phyloP scores from a whole-genome alignment of 1,139 yeast species.

The Kurtzmaniella natalensis region DNA sequence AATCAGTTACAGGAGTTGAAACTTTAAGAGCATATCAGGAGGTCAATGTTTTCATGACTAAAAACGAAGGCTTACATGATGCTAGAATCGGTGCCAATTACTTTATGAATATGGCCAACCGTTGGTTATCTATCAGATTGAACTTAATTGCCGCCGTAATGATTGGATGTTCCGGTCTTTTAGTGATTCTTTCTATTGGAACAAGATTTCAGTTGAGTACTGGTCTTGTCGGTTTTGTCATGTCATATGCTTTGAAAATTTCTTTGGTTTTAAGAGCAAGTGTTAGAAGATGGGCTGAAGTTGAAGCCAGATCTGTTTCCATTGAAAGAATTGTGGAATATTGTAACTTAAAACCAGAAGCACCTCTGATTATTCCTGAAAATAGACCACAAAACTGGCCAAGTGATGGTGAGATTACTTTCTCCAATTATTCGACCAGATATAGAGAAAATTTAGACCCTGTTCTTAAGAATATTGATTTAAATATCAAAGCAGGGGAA shows the following conservation, averaged over 20 bases:
- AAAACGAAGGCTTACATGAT: constrained; percentile 19
- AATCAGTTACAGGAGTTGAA: constrained; percentile 34
- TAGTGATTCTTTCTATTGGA: constrained; percentile 21
- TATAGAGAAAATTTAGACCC: constrained; percentile 36
- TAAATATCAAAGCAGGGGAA: constrained; percentile 27
- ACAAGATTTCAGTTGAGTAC: constrained; percentile 22
- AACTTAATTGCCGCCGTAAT: constrained; percentile 32
- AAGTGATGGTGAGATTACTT: constrained; percentile 22
- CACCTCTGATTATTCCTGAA: constrained; percentile 23
- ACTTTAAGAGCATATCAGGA: constrained; percentile 32
- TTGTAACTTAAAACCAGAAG: constrained; percentile 30
- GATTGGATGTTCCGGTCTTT: constrained; percentile 24
- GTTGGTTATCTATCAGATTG: constrained; percentile 39
- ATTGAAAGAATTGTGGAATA: constrained; percentile 36
- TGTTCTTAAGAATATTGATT: constrained; percentile 24
- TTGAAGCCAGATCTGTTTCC: constrained; percentile 30
- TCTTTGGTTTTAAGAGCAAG: constrained; percentile 28
- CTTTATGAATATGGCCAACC: constrained; percentile 22
- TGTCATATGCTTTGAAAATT: constrained; percentile 32
- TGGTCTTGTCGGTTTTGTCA: constrained; percentile 34
- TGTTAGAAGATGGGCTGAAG: constrained; percentile 32
- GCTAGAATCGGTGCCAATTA: constrained; percentile 18
- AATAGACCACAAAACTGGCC: constrained; percentile 33
- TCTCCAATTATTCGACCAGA: constrained; percentile 28
- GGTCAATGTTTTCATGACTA: constrained; percentile 22